Evolutionary conservation across 352 stramenopile species (phyloP).

Genomic region (Phytophthora vignae): DNA sequence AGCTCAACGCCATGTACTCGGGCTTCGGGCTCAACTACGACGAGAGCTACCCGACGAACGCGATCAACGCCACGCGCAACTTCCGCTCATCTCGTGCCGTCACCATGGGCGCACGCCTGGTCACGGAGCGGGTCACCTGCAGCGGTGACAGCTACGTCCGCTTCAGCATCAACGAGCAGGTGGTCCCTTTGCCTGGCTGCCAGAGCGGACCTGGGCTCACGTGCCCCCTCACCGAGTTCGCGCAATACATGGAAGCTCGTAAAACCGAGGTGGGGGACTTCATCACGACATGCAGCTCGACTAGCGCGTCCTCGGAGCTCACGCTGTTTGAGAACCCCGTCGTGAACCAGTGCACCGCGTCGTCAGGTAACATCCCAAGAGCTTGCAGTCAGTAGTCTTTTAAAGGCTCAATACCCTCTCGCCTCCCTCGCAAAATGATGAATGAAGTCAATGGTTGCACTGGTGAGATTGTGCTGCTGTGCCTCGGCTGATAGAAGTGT

Average conservation of each 20-base stretch:
- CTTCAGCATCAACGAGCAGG: constrained; percentile 60
- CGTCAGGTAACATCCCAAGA: constrained; percentile 13
- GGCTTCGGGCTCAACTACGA: constrained; percentile 57
- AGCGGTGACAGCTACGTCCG: constrained; percentile 48
- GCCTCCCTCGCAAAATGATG: not conserved
- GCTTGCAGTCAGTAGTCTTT: not conserved
- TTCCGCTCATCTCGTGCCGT: constrained; percentile 55
- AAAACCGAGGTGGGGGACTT: constrained; percentile 57
- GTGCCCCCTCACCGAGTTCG: constrained; percentile 52
- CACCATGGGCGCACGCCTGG: constrained; percentile 52
- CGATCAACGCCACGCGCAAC: constrained; percentile 44
- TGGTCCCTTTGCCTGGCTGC: constrained; percentile 52
- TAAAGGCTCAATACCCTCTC: not conserved
- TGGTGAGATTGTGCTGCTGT: not conserved
- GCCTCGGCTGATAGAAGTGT: not conserved
- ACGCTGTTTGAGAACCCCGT: constrained; percentile 58
- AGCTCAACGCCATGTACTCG: constrained; percentile 58
- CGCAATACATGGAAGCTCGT: constrained; percentile 46
- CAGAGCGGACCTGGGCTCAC: constrained; percentile 57
- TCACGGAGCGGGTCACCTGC: constrained; percentile 62
- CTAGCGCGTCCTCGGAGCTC: constrained; percentile 44
- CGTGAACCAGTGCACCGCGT: constrained; percentile 47
- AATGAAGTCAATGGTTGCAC: not conserved
- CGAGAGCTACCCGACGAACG: constrained; percentile 43
- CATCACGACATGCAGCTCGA: constrained; percentile 45